Conservation (phyloP, 2,329 filamentous ascomycete species). For the Penicillium freii region DNA sequence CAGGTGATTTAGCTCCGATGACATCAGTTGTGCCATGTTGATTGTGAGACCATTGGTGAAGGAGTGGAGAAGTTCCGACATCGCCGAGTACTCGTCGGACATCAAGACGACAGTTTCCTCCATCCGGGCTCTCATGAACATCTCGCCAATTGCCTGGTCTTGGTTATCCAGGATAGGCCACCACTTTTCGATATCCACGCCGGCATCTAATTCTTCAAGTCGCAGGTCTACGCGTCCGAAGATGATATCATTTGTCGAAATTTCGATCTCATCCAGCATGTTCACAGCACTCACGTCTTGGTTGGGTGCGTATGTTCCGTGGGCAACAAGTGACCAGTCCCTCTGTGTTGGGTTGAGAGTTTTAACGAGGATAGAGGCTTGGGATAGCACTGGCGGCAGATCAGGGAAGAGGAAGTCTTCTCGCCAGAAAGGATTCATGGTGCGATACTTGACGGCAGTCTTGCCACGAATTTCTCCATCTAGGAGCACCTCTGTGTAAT, state of each 20-base stretch:
- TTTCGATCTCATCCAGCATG: conserved; percentile 47
- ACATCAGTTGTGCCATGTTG: conserved; percentile 76
- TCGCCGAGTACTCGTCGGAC: conserved; percentile 75
- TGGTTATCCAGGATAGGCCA: conserved; percentile 75
- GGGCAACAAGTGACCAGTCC: conserved; percentile 50
- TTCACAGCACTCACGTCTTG: conserved; percentile 42
- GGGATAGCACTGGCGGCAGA: conserved; percentile 49
- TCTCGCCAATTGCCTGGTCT: conserved; percentile 74
- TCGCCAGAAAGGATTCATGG: conserved; percentile 49
- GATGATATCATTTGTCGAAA: conserved; percentile 48
- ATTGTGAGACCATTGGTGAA: conserved; percentile 81
- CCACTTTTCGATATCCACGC: conserved; percentile 83
- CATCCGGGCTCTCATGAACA: conserved; percentile 77
- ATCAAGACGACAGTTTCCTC: conserved; percentile 90
- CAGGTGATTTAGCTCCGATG: conserved; percentile 72
- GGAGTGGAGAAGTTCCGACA: conserved; percentile 79
- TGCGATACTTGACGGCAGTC: conserved; percentile 48
- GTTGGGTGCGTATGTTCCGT: conserved; percentile 44
- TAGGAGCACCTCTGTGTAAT: conserved; percentile 50
- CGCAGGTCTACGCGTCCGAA: conserved; percentile 70
- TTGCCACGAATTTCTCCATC: conserved; percentile 51
- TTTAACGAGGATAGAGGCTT: conserved; percentile 47
- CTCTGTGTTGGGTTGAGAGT: conserved; percentile 48
- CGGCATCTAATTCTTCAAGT: conserved; percentile 72
- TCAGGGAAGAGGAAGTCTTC: conserved; percentile 50